A percentile compares a stretch with the other conserved stretches of the same genome.
phyloP scores from a whole-genome alignment of 805 yeast species.

The Yarrowia sp. region DNA sequence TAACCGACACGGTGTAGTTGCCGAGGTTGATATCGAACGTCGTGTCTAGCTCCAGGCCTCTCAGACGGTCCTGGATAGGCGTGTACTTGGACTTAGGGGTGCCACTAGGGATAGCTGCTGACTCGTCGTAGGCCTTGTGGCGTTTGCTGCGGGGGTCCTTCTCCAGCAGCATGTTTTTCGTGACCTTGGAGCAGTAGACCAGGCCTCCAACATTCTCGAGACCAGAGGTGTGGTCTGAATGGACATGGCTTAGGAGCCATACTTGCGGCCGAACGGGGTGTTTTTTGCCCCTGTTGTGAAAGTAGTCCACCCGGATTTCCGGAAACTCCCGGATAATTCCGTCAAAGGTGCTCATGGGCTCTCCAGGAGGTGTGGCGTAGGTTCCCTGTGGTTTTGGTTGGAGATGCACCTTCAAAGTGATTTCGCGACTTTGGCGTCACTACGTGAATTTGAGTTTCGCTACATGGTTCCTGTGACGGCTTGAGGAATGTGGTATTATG shows the following conservation, averaged over 20 bases:
- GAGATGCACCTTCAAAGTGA: not conserved
- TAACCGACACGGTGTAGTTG: not conserved
- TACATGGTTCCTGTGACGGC: not conserved
- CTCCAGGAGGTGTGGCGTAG: not conserved
- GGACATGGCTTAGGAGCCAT: constrained; percentile 21
- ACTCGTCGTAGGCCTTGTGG: constrained; percentile 11
- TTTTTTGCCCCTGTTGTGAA: constrained; percentile 17
- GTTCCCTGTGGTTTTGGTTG: not conserved
- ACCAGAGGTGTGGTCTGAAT: constrained; percentile 15
- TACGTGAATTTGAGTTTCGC: constrained; percentile 2
- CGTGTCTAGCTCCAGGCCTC: not conserved
- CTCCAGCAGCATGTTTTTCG: not conserved
- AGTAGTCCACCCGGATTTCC: constrained; percentile 23
- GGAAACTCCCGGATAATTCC: constrained; percentile 21
- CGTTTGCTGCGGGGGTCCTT: constrained; percentile 13
- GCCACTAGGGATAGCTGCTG: not conserved
- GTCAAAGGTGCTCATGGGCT: constrained; percentile 24
- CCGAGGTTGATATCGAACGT: constrained; percentile 8
- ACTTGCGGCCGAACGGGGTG: not conserved
- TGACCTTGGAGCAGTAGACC: constrained; percentile 10
- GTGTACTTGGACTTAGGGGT: not conserved
- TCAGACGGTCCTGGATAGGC: not conserved
- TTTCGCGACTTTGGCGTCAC: constrained; percentile 23
- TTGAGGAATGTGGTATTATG: no score
- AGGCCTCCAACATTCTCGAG: constrained; percentile 8